Base-by-base conservation (phyloP, 1,139 yeast species). In the Candida mesenterica region DNA sequence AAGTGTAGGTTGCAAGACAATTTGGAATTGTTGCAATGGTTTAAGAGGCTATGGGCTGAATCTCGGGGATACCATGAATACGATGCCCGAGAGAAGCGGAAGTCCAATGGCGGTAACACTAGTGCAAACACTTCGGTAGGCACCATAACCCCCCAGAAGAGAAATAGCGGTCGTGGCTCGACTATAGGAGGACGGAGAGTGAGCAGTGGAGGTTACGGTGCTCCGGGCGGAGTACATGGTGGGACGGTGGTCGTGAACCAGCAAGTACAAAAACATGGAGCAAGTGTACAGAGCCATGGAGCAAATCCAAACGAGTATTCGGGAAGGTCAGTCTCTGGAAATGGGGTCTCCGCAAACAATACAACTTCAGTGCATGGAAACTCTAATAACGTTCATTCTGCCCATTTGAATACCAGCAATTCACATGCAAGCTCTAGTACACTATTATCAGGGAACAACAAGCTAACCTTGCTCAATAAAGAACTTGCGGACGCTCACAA, bases 1-100 rank as follows among this genome's bases (percentile, higher is more conserved):
- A 88, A 87, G 61, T 92, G 97, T 62, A 74, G 88, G 48, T 76
- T 92, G 50, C 98, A 92, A 59, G 98, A 92, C 55, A 92, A 92
- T 58, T 71, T 92, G 50, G 97, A 90, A 62, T 83, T 92, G 50
- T 65, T 92, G 45, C 98, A 92, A 61, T 94, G 97, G 97, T 72
- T 88, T 53, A 82, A 86, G 55, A 75, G 75, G 52, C 82, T 71
- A 52, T 92, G 97, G 97, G 69, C 72, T 47, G 90, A 84, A 38
- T 74, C 79, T 52, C 82, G 75, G 53, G 84, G 82, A 37, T 52
- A 57, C 34, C 61, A 86, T 41, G 72, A 72, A 17, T 88, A 89
- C 53, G 94, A 90, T 57, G 79, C 96, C 1, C 59, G 59, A 12
- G 44, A 54, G 5, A 52, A 65, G 33, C 12, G 28, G 52, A 70